phyloP scores from a whole-genome alignment of 495 filamentous ascomycete genomes.

The Apiosordaria backusii region DNA sequence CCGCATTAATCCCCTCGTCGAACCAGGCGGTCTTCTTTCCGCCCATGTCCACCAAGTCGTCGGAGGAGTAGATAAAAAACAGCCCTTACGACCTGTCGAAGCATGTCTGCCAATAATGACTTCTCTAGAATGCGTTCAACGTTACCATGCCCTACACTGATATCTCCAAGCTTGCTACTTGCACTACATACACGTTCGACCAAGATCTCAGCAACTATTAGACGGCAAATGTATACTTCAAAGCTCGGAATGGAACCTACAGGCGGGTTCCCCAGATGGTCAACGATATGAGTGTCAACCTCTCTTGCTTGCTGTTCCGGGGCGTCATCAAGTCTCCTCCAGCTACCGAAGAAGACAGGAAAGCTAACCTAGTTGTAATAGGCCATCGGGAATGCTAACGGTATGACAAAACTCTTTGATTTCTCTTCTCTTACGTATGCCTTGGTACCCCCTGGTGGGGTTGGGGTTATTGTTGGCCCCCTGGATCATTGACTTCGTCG shows the following conservation, averaged over 20 bases:
- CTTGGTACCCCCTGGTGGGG: too few relatives aligned
- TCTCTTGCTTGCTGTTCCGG: too few relatives aligned
- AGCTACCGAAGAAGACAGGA: too few relatives aligned
- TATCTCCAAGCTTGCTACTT: conserved; percentile 34
- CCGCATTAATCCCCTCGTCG: conserved; percentile 42
- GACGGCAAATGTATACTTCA: conserved; percentile 53
- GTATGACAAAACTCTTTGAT: too few relatives aligned
- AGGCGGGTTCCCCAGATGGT: conserved; percentile 42
- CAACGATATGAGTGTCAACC: too few relatives aligned
- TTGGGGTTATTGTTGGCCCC: too few relatives aligned
- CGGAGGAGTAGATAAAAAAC: conserved; percentile 31
- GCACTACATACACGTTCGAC: conserved; percentile 43
- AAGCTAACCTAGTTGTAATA: too few relatives aligned
- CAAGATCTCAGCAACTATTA: conserved; percentile 52
- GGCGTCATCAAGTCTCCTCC: too few relatives aligned
- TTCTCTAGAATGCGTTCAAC: conserved; percentile 40
- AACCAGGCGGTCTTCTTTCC: conserved; percentile 38
- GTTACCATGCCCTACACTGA: conserved; percentile 40
- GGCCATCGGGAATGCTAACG: conserved; percentile 24
- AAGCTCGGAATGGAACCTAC: conserved; percentile 48
- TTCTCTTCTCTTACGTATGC: too few relatives aligned
- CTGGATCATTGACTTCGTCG: too few relatives aligned
- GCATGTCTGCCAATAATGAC: neutral
- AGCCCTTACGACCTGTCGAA: neutral
- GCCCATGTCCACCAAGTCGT: conserved; percentile 48